These are phyloP conservation scores for Argentina anserina DNA, from an alignment of 306 rosid species.

Conservation along the genomic window DNA sequence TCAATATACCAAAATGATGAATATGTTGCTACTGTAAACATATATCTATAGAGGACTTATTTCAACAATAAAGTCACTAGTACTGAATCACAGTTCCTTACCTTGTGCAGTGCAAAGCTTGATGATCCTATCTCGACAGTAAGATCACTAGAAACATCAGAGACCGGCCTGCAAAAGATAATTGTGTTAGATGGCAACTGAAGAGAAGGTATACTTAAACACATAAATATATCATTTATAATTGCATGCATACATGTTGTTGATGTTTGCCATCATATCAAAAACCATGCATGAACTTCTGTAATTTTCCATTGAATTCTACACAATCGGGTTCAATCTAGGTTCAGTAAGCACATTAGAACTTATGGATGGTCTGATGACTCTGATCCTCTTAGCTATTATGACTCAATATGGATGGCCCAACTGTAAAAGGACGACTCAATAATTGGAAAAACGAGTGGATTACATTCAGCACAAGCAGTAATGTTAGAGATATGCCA, in stretches of 20 bases:
- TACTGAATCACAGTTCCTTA: constrained; percentile 25
- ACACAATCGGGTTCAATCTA: constrained; percentile 13
- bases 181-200: constrained; percentile 28
- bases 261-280: constrained; percentile 25
- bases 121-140: constrained; percentile 82
- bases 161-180: constrained; percentile 79
- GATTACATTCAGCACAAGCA: constrained; percentile 17
- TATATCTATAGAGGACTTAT: background rate
- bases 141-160: constrained; percentile 94
- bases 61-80: background rate
- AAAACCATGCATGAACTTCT: constrained; percentile 33
- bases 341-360: constrained; percentile 30
- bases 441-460: constrained; percentile 44
- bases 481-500: constrained; percentile 23
- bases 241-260: constrained; percentile 37
- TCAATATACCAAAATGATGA: background rate
- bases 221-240: background rate
- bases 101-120: constrained; percentile 93
- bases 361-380: constrained; percentile 29
- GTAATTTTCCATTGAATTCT: constrained; percentile 17
- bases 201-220: constrained; percentile 27
- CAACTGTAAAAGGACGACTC: constrained; percentile 17
- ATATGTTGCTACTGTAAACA: background rate
- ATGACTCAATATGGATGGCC: constrained; percentile 36
- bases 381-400: constrained; percentile 34